Base-by-base conservation (phyloP, 345 rosid species). In the Gossypioides kirkii region DNA sequence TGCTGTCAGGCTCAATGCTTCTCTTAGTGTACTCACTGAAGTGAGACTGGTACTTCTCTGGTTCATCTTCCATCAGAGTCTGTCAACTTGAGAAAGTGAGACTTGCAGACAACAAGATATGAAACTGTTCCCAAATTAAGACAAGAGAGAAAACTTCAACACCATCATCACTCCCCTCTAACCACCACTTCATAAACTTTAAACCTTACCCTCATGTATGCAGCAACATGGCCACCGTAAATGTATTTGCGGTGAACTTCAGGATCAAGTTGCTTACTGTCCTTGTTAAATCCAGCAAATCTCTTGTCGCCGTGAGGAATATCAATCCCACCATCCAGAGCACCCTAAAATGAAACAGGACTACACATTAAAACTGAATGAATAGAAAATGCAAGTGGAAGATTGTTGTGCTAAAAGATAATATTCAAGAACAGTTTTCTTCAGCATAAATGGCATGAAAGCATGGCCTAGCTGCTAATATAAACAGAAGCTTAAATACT, bases 271-370 rank as follows among this genome's bases (percentile, higher is more conserved):
- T 88, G 88, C 60, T 90, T 89, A 68, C 75, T 55, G 0, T 89
- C 91, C 70, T 86, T 90, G 58, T 59, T 77, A 75, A 82, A 90
- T 25, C 95, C 95, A 0, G 95, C 95, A 72, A 90, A 88, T 20
- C 96, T 83, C 87, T 86, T 89, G 32, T 90, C 96, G 71, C 93
- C 84, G 81, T 90, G 93, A 1, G 93, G 92, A 74, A 88, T 87
- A 72, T 90, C 95, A 73, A 90, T 83, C 38, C 95, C 95, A 10
- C 92, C 91, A 38, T 90, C 91, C 81, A 90, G 77, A 52, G 95
- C 92, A 28, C 93, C 93, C 91, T 89, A 59, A 17, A 54, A 77
- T 32, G 18, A 41, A 16, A 1, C 5, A 60, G 10, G 23, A 20
- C 47, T 13, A 23, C 55, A 66, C 9, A 50, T 17, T 14, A 2